phyloP scores from a whole-genome alignment of 2,329 filamentous ascomycete species.

The Geosmithia putterillii region DNA sequence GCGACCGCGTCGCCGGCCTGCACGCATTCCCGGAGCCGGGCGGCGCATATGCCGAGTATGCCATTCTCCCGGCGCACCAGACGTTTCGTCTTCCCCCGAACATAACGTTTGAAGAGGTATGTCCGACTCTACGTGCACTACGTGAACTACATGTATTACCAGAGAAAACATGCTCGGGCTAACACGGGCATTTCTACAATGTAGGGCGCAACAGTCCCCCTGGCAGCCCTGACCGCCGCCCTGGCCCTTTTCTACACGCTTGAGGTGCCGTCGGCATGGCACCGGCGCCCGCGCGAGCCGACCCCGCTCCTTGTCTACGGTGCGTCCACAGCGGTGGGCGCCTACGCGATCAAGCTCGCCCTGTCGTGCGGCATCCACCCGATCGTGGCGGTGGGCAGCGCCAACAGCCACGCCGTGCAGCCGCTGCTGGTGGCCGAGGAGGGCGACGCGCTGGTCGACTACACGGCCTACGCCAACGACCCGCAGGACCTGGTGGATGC shows the following conservation, averaged over 20 bases:
- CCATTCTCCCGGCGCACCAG: slow-evolving; percentile 39
- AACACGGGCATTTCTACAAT: background rate
- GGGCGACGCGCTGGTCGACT: slow-evolving; percentile 8
- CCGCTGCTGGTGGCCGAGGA: slow-evolving; percentile 2
- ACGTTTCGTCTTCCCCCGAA: slow-evolving; percentile 41
- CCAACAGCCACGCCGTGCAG: slow-evolving; percentile 7
- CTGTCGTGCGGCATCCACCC: slow-evolving; percentile 39
- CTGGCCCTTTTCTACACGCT: slow-evolving; percentile 34
- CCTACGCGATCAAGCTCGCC: slow-evolving; percentile 44
- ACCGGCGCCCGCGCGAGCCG: slow-evolving; percentile 11
- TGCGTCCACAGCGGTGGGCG: slow-evolving; percentile 37
- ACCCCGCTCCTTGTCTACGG: slow-evolving; percentile 32
- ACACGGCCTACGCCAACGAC: slow-evolving; percentile 6
- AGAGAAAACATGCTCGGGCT: background rate
- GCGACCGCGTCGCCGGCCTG: slow-evolving; percentile 35
- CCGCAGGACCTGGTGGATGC: slow-evolving; percentile 6
- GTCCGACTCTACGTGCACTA: background rate
- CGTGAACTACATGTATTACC: background rate
- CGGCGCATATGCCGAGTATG: slow-evolving; percentile 51
- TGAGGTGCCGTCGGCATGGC: slow-evolving; percentile 34
- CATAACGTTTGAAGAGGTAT: slow-evolving; percentile 39
- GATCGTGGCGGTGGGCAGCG: slow-evolving; percentile 43
- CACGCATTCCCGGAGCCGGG: slow-evolving; percentile 11
- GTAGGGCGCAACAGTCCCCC: slow-evolving; percentile 41
- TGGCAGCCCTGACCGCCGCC: slow-evolving; percentile 41